phyloP scores from a whole-genome alignment of 108 stramenopile genomes.

The Schizochytrium sp. region DNA sequence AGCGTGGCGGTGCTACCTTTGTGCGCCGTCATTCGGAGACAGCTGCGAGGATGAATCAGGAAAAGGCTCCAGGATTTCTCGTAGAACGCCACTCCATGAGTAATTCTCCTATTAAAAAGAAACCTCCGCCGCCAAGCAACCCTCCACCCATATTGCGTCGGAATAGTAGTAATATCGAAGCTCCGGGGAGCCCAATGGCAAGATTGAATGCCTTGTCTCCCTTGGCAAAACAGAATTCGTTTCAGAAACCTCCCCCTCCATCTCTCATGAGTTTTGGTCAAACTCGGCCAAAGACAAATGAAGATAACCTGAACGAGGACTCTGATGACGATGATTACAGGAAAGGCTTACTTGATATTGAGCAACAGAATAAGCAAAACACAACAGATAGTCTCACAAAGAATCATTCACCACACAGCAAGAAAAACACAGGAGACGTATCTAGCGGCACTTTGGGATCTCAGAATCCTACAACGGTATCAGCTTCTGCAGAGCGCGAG shows the following conservation, averaged over 20 bases:
- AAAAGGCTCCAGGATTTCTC: not conserved
- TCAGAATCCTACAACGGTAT: too few relatives aligned
- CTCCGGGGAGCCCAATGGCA: not conserved
- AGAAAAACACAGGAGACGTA: not conserved
- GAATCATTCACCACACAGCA: too few relatives aligned
- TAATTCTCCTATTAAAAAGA: constrained; percentile 13
- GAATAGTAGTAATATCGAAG: not conserved
- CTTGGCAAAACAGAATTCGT: not conserved
- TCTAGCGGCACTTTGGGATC: not conserved
- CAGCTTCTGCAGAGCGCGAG: not conserved
- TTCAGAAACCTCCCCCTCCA: constrained; percentile 11
- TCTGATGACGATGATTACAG: not conserved
- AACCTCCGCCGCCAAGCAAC: not conserved
- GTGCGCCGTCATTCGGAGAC: not conserved
- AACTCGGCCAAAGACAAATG: not conserved
- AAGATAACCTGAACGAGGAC: not conserved
- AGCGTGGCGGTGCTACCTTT: not conserved
- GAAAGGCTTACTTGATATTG: not conserved
- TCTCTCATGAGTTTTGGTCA: not conserved
- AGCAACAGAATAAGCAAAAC: not conserved
- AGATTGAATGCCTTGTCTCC: not conserved
- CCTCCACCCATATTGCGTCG: not conserved
- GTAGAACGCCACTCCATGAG: constrained; percentile 15
- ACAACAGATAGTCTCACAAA: too few relatives aligned
- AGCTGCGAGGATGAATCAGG: not conserved